phyloP scores from a whole-genome alignment of 129 eudicot species.

The Deinandra increscens region DNA sequence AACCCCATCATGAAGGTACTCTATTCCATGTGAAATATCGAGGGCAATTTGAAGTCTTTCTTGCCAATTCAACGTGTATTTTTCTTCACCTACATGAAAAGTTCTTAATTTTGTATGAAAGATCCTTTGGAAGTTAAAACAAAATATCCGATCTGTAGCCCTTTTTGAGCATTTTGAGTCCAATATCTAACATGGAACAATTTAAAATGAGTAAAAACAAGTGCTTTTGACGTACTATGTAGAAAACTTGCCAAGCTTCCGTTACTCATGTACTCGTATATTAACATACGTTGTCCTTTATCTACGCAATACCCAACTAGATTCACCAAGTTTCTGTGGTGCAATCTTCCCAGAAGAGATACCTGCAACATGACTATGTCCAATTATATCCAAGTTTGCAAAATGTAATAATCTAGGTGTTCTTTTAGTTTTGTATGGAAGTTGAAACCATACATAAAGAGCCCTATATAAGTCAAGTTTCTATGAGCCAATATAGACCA shows the following conservation, averaged over 20 bases:
- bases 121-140: neutral
- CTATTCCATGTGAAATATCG: constrained; percentile 96
- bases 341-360: constrained; percentile 88
- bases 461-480: neutral
- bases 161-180: constrained; percentile 9
- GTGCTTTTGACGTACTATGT: constrained; percentile 52
- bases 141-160: neutral
- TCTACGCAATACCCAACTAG: constrained; percentile 97
- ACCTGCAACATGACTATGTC: constrained; percentile 55
- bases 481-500: neutral
- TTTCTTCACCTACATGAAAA: constrained; percentile 48
- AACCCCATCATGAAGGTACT: constrained; percentile 99
- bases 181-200: neutral
- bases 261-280: constrained; percentile 92
- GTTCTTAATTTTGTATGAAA: constrained; percentile 23
- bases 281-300: constrained; percentile 88
- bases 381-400: neutral
- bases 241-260: constrained; percentile 88
- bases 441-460: neutral
- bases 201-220: neutral
- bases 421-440: neutral
- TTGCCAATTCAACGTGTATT: constrained; percentile 76
- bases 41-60: constrained; percentile 92
- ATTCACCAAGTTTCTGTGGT: constrained; percentile 94
- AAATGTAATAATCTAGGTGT: neutral